Conservation (phyloP, 192 early-diverging fungal genomes). For the Chytriomyces sp. region DNA sequence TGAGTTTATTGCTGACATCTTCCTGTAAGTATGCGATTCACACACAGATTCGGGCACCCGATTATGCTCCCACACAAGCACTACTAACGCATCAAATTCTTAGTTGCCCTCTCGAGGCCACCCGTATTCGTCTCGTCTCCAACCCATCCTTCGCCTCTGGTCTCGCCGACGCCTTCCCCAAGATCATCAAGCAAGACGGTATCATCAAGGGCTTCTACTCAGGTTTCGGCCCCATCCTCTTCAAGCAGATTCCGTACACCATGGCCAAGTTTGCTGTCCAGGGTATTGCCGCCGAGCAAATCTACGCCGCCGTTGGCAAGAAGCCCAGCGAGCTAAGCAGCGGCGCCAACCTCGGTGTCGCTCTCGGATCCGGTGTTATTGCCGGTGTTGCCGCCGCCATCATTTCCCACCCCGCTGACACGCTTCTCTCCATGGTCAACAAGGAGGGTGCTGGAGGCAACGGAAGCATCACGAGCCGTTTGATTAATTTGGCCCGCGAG, state of each 20-base stretch:
- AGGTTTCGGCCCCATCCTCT: conserved; percentile 74
- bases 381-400: conserved; percentile 87
- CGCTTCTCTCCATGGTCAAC: conserved; percentile 54
- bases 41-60: too few relatives aligned
- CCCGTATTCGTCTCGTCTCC: conserved; percentile 72
- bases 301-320: conserved; percentile 47
- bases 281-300: conserved; percentile 54
- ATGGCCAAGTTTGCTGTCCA: conserved; percentile 78
- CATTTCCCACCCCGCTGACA: conserved; percentile 89
- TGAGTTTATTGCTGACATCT: conserved; percentile 77
- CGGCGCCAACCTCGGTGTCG: conserved; percentile 52
- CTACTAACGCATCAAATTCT: too few relatives aligned
- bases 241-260: conserved; percentile 79
- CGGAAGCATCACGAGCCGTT: conserved; percentile 35
- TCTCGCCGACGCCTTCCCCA: conserved; percentile 58
- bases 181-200: conserved; percentile 67
- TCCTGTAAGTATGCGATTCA: too few relatives aligned
- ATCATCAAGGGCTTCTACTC: conserved; percentile 70
- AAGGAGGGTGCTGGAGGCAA: conserved; percentile 49
- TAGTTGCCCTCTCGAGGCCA: conserved; percentile 76
- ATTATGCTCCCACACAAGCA: too few relatives aligned
- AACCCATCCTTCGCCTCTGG: conserved; percentile 68
- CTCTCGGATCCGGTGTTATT: conserved; percentile 82
- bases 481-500: conserved; percentile 36
- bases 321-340: conserved; percentile 48